Percentiles rank a stretch among this genome's conserved stretches.
Evolutionary conservation across 306 rosid species (phyloP).

Genomic region (Pyrus bretschneideri): DNA sequence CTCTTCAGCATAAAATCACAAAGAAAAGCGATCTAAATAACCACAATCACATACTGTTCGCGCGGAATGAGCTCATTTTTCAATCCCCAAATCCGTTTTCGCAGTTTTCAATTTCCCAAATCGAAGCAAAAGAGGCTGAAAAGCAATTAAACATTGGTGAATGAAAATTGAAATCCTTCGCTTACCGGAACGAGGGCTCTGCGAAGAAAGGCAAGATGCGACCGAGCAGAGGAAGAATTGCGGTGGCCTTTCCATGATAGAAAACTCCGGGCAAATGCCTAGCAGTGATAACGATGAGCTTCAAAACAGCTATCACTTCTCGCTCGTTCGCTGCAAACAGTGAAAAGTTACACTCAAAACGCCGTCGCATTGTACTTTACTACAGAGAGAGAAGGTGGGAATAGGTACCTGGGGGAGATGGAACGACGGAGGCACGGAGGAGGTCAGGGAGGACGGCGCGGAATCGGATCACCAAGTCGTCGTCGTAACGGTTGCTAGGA

Average conservation of each 20-base stretch:
- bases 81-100: background rate
- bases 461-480: slow-evolving; percentile 60
- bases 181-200: slow-evolving; percentile 55
- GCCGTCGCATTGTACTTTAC: background rate
- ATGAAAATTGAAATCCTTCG: background rate
- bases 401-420: slow-evolving; percentile 54
- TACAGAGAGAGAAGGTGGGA: background rate
- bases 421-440: slow-evolving; percentile 53
- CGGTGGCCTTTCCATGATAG: slow-evolving; percentile 53
- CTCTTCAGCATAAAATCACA: background rate
- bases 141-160: background rate
- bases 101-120: background rate
- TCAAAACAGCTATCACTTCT: slow-evolving; percentile 66
- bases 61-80: background rate
- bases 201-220: slow-evolving; percentile 77
- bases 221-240: slow-evolving; percentile 55
- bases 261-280: slow-evolving; percentile 75
- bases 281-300: slow-evolving; percentile 59
- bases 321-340: slow-evolving; percentile 42
- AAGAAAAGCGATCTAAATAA: background rate
- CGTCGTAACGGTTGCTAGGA: slow-evolving; percentile 39
- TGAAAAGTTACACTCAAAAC: background rate
- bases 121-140: background rate
- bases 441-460: slow-evolving; percentile 85
- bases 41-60: background rate